Conservation (phyloP, 1,284 basidiomycete genomes). For the Dichomitus squalens region DNA sequence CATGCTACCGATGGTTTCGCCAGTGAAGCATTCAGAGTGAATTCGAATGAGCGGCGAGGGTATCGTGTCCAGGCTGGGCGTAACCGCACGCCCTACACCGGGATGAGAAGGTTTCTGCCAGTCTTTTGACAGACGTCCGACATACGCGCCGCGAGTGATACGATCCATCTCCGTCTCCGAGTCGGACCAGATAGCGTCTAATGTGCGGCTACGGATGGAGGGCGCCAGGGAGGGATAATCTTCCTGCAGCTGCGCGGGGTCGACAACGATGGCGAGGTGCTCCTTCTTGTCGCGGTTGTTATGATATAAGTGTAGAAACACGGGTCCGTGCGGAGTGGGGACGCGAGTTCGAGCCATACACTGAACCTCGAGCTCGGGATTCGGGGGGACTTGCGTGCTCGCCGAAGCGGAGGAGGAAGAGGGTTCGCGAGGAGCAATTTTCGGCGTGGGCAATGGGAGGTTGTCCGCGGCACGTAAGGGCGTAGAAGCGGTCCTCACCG, state of each 20-base stretch:
- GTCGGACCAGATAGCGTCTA: constrained; percentile 87
- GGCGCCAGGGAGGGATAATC: constrained; percentile 41
- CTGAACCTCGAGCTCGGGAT: constrained; percentile 60
- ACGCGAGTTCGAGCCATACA: constrained; percentile 98
- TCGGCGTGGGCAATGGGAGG: constrained; percentile 24
- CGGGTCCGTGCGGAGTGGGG: constrained; percentile 93
- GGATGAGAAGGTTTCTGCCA: constrained; percentile 58
- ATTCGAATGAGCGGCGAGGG: constrained; percentile 90
- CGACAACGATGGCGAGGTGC: constrained; percentile 96
- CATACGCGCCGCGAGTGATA: constrained; percentile 91
- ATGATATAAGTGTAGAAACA: constrained; percentile 94
- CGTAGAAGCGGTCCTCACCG: constrained; percentile 17
- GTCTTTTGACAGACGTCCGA: constrained; percentile 74
- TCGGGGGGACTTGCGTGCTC: constrained; percentile 14
- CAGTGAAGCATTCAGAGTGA: constrained; percentile 98
- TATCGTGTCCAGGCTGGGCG: constrained; percentile 36
- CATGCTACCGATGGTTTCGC: constrained; percentile 98
- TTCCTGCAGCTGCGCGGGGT: constrained; percentile 77
- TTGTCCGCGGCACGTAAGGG: constrained; percentile 29
- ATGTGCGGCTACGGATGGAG: constrained; percentile 77
- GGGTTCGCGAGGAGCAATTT: background rate
- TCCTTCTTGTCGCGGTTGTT: constrained; percentile 92
- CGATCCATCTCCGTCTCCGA: constrained; percentile 94
- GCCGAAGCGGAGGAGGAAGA: constrained; percentile 9
- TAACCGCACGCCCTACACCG: constrained; percentile 28